Conservation (phyloP, 108 stramenopile genomes). For the Cyclotella cryptica region DNA sequence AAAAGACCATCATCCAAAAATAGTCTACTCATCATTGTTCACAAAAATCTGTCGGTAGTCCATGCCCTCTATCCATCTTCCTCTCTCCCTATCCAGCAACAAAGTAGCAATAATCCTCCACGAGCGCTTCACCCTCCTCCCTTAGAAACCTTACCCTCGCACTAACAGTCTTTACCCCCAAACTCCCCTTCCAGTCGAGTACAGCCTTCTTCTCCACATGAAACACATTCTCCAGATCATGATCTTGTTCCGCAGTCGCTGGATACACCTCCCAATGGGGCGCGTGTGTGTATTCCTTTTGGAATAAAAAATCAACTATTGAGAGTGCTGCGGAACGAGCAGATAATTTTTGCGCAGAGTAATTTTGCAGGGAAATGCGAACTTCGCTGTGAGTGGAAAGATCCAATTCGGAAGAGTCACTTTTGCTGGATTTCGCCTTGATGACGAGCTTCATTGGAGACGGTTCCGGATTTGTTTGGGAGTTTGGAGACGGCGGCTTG, state of each 20-base stretch:
- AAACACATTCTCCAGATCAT: neutral
- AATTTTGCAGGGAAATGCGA: neutral
- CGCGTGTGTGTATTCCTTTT: neutral
- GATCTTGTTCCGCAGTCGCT: neutral
- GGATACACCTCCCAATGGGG: slow-evolving; percentile 8
- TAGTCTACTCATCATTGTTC: too few relatives aligned
- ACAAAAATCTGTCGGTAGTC: too few relatives aligned
- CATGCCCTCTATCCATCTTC: too few relatives aligned
- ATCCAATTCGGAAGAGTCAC: neutral
- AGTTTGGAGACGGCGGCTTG: neutral
- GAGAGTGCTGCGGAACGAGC: neutral
- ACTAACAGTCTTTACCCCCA: neutral
- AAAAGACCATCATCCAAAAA: too few relatives aligned
- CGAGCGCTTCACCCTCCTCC: neutral
- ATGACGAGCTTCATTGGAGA: neutral
- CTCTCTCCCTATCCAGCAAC: neutral
- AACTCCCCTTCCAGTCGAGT: neutral
- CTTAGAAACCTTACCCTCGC: neutral
- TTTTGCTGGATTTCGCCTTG: neutral
- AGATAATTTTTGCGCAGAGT: neutral
- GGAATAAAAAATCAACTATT: neutral
- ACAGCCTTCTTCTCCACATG: slow-evolving; percentile 7
- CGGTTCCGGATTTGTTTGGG: neutral
- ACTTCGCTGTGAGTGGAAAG: neutral
- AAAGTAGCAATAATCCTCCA: slow-evolving; percentile 2